Evolutionary conservation across 208 protist genomes (phyloP).

Genomic region (Leishmania tropica): DNA sequence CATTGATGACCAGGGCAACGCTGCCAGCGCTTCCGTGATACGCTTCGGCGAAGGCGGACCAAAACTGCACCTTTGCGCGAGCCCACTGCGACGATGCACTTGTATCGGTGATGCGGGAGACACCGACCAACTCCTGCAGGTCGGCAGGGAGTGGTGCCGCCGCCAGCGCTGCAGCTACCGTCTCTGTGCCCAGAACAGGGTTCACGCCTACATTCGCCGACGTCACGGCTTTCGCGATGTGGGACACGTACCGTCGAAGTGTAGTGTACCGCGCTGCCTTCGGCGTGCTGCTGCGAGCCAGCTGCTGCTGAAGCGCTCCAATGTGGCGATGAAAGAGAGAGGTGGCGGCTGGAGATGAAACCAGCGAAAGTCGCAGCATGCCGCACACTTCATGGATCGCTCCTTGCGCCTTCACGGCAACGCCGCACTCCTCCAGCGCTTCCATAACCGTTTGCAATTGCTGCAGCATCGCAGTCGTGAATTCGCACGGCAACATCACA

Average conservation of each 20-base stretch:
- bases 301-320: constrained; percentile 8
- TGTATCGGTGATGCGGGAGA: not conserved
- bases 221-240: constrained; percentile 1
- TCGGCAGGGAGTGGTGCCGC: constrained; percentile 13
- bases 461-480: constrained; percentile 14
- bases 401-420: not conserved
- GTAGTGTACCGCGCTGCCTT: constrained; percentile 7
- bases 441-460: constrained; percentile 26
- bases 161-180: constrained; percentile 12
- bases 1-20: constrained; percentile 45
- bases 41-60: not conserved
- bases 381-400: constrained; percentile 14
- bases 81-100: not conserved
- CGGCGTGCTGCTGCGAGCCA: constrained; percentile 4
- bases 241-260: constrained; percentile 14
- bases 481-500: constrained; percentile 21
- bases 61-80: constrained; percentile 6
- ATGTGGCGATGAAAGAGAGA: constrained; percentile 8
- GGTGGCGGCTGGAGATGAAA: not conserved
- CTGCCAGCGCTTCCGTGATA: not conserved
- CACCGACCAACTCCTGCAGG: not conserved
- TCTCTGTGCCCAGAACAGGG: not conserved
- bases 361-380: constrained; percentile 18
- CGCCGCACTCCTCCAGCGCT: constrained; percentile 17
- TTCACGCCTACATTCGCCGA: not conserved